Base-by-base conservation (phyloP, 495 filamentous ascomycete species). In the Bacidia rubella region DNA sequence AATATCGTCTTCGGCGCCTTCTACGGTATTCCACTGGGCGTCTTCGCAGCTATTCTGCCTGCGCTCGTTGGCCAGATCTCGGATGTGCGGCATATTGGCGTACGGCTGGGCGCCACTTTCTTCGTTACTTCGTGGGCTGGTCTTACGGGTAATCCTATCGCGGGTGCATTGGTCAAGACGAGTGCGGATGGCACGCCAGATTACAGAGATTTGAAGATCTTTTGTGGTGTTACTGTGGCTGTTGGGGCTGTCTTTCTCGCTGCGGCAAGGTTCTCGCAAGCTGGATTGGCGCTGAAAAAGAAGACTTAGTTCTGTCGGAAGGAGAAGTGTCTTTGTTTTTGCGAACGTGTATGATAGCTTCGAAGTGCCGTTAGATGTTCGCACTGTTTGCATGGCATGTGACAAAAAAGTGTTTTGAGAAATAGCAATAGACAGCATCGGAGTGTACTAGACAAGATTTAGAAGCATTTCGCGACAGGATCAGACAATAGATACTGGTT, bases 271-370 rank as follows among this genome's bases (percentile, higher is more conserved):
- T 20, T n/a, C 40, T 17, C n/a, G 40, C 40, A 17, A n/a, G 17
- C 21, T 42, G 17, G n/a, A 42, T 42, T n/a, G n/a, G n/a, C n/a
- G n/a, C 19, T 47, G 19, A 47, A 23, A 47, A 47, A 47, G 44
- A 21, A 47, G 25, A 23, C 44, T 47, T 17, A 47, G 19, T n/a
- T 15, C 44, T 47, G 44, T 47, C 23, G 44, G 25, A 47, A 5
- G 44, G 25, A 23, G 44, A 17, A 47, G 23, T n/a, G n/a, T n/a
- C n/a, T n/a, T n/a, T n/a, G 44, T 47, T 23, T 47, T 47, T 47
- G 44, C 17, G 44, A 47, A 17, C 23, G 44, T 47, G 17, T n/a
- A n/a, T n/a, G n/a, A n/a, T n/a, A n/a, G n/a, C n/a, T n/a, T n/a
- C n/a, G n/a, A n/a, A n/a, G n/a, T n/a, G n/a, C n/a, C n/a, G n/a